Evolutionary conservation across 1,284 basidiomycete genomes (phyloP).

Genomic region (Blastosporella zonata): DNA sequence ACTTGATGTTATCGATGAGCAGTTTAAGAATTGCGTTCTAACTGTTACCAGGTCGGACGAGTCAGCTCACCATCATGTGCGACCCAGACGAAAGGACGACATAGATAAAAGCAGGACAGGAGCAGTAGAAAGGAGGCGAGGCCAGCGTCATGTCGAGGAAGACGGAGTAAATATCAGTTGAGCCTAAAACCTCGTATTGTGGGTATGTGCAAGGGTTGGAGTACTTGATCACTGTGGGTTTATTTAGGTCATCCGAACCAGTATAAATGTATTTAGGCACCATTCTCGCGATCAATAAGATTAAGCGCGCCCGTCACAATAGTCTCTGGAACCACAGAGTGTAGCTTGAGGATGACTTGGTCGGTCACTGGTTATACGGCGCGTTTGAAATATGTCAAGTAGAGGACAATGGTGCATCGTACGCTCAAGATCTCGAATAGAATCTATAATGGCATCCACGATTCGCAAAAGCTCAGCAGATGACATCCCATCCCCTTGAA

Average conservation of each 20-base stretch:
- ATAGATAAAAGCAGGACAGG: slow-evolving; percentile 70
- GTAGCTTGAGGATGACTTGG: slow-evolving; percentile 51
- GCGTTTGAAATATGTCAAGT: slow-evolving; percentile 2
- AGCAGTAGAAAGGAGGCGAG: slow-evolving; percentile 54
- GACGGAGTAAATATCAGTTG: slow-evolving; percentile 59
- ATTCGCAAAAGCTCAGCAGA: slow-evolving; percentile 26
- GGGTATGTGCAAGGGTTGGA: slow-evolving; percentile 51
- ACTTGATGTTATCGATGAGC: slow-evolving; percentile 42
- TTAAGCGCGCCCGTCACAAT: slow-evolving; percentile 68
- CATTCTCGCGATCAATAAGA: slow-evolving; percentile 61
- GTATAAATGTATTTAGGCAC: slow-evolving; percentile 31
- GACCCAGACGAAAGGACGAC: slow-evolving; percentile 56
- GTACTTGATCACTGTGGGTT: slow-evolving; percentile 59
- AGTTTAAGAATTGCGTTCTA: background rate
- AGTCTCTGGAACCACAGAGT: slow-evolving; percentile 56
- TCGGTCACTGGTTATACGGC: slow-evolving; percentile 42
- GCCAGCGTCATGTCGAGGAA: slow-evolving; percentile 47
- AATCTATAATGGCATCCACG: slow-evolving; percentile 31
- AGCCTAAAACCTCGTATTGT: slow-evolving; percentile 65
- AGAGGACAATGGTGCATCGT: slow-evolving; percentile 14
- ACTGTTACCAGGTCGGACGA: background rate
- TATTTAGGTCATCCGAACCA: slow-evolving; percentile 1
- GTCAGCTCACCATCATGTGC: slow-evolving; percentile 56
- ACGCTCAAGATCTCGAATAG: slow-evolving; percentile 28
- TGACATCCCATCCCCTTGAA: slow-evolving; percentile 17